These are phyloP conservation scores for Rubroboletus pulcherrimus DNA, from an alignment of 768 basidiomycete species.

Conservation along the genomic window DNA sequence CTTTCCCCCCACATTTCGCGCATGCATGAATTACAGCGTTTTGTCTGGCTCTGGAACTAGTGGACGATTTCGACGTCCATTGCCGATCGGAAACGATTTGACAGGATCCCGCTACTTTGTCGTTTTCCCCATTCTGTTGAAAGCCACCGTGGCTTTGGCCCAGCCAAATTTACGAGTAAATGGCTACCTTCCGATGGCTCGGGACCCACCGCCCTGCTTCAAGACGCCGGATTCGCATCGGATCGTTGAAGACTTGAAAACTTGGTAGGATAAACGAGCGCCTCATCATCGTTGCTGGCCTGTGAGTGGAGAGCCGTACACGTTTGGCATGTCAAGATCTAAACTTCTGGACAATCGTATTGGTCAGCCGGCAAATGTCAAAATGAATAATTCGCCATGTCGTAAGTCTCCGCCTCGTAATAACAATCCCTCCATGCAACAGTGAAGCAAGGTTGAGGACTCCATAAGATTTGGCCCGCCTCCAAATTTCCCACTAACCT, in stretches of 20 bases:
- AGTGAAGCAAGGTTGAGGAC: neutral
- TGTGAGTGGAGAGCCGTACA: neutral
- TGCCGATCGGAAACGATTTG: neutral
- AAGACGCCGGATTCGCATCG: neutral
- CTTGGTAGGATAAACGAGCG: neutral
- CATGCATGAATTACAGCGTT: neutral
- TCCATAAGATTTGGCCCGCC: neutral
- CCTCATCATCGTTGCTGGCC: neutral
- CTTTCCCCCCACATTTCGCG: too few species aligned
- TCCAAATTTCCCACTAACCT: neutral
- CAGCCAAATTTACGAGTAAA: neutral
- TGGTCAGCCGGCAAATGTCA: neutral
- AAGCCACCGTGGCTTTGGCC: neutral
- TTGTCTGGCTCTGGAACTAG: neutral
- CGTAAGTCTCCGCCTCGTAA: neutral
- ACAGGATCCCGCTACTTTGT: neutral
- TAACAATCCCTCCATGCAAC: neutral
- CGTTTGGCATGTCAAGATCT: neutral
- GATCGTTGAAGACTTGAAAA: neutral
- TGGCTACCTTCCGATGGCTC: neutral
- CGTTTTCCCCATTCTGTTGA: neutral
- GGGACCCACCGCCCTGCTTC: neutral
- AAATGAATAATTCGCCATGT: too few species aligned
- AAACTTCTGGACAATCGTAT: neutral
- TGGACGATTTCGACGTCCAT: neutral